phyloP scores from a whole-genome alignment of 176 grass and related monocot species.

The Rhynchospora breviuscula region DNA sequence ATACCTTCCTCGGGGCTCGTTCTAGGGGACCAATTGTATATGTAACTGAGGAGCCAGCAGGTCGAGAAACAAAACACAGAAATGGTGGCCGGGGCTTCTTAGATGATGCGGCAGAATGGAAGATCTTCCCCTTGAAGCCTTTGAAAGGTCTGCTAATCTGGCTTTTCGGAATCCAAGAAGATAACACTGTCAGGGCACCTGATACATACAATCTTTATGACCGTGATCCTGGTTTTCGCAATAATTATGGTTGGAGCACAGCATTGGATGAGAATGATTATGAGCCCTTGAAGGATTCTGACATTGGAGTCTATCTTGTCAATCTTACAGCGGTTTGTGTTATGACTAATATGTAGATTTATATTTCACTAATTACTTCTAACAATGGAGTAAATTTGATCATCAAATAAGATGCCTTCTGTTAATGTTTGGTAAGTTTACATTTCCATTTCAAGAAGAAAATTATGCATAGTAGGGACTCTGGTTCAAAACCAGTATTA shows the following conservation, averaged over 20 bases:
- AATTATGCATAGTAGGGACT: background rate
- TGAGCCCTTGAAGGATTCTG: constrained; percentile 44
- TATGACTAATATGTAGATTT: background rate
- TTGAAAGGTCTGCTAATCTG: constrained; percentile 40
- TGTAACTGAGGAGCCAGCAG: constrained; percentile 19
- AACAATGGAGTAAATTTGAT: background rate
- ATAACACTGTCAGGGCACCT: constrained; percentile 23
- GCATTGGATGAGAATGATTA: constrained; percentile 64
- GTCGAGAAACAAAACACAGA: background rate
- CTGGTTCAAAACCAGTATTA: background rate
- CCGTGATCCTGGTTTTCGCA: constrained; percentile 45
- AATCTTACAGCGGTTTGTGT: constrained; percentile 64
- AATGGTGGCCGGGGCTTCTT: constrained; percentile 15
- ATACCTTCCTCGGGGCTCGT: constrained; percentile 15
- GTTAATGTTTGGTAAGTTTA: background rate
- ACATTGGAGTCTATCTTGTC: constrained; percentile 76
- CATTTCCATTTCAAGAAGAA: background rate
- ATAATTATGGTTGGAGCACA: constrained; percentile 71
- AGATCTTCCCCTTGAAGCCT: constrained; percentile 21
- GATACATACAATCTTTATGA: constrained; percentile 78
- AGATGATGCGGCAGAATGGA: constrained; percentile 6
- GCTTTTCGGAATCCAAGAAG: constrained; percentile 36
- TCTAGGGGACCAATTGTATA: constrained; percentile 47
- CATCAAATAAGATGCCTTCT: background rate
- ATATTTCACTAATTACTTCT: background rate